These are phyloP conservation scores for Aspergillus mulundensis DNA, from an alignment of 495 filamentous ascomycete genomes.

Conservation along the genomic window DNA sequence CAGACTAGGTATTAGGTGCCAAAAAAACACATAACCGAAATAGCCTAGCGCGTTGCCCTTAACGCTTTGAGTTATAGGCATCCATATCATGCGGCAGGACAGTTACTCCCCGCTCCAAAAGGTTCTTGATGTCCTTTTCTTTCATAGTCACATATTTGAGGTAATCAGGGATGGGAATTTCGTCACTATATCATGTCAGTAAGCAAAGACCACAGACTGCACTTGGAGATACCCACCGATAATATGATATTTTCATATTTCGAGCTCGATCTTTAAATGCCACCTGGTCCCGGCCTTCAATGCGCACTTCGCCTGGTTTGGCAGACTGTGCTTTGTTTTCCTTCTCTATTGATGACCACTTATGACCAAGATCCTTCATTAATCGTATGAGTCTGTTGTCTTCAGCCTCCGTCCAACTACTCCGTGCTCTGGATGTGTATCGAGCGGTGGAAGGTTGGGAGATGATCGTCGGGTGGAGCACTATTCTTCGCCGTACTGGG, in stretches of 20 bases:
- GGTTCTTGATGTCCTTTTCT: conserved; percentile 3
- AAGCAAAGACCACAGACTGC: not conserved
- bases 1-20: not conserved
- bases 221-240: conserved; percentile 18
- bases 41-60: not conserved
- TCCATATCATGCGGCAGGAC: not conserved
- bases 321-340: conserved; percentile 24
- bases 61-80: not conserved
- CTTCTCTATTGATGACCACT: conserved; percentile 27
- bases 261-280: conserved; percentile 81
- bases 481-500: not conserved
- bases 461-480: not conserved
- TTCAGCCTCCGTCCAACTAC: conserved; percentile 23
- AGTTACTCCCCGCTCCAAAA: not conserved
- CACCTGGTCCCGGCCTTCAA: conserved; percentile 66
- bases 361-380: conserved; percentile 17
- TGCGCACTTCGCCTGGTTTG: conserved; percentile 19
- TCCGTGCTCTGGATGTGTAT: conserved; percentile 11
- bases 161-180: conserved; percentile 3
- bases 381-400: conserved; percentile 27
- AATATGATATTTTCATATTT: conserved; percentile 47
- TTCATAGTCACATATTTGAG: conserved; percentile 20
- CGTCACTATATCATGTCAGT: conserved; percentile 8
- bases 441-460: not conserved
- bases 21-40: not conserved